These are phyloP conservation scores for Mortierella sp. DNA, from an alignment of 371 early-diverging fungal genomes.

Conservation along the genomic window DNA sequence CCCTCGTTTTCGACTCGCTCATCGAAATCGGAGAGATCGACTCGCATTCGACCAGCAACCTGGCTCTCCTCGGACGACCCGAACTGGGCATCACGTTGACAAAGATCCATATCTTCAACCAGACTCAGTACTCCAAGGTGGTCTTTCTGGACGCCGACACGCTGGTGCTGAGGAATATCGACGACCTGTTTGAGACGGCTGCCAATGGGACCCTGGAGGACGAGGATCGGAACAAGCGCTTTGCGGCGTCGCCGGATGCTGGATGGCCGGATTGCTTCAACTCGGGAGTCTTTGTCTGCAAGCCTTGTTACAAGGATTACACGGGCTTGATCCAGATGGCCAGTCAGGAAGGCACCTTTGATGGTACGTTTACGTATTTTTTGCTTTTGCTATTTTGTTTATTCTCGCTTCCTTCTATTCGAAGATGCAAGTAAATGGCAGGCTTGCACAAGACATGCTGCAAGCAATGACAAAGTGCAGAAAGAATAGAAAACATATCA, in stretches of 20 bases:
- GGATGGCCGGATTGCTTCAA: slow-evolving; percentile 97
- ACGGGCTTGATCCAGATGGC: slow-evolving; percentile 69
- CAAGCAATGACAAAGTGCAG: too few relatives aligned
- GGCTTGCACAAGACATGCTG: too few relatives aligned
- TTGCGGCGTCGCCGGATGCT: slow-evolving; percentile 88
- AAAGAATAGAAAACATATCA: too few relatives aligned
- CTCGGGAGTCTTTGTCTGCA: slow-evolving; percentile 92
- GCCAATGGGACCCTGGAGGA: slow-evolving; percentile 59
- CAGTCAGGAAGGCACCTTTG: slow-evolving; percentile 76
- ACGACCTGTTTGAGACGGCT: slow-evolving; percentile 80
- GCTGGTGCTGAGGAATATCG: slow-evolving; percentile 83
- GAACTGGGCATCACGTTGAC: slow-evolving; percentile 92
- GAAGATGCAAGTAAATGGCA: too few relatives aligned
- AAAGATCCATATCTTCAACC: slow-evolving; percentile 89
- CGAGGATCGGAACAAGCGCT: slow-evolving; percentile 63
- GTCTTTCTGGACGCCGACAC: slow-evolving; percentile 95
- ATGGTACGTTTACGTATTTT: slow-evolving; percentile 64
- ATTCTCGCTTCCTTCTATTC: neutral
- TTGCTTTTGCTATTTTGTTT: neutral
- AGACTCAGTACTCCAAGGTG: slow-evolving; percentile 74
- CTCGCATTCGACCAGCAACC: slow-evolving; percentile 67
- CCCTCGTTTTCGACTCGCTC: slow-evolving; percentile 73
- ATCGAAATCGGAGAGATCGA: slow-evolving; percentile 72
- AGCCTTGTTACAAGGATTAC: slow-evolving; percentile 72
- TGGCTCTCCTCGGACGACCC: slow-evolving; percentile 86